phyloP scores from a whole-genome alignment of 2,329 filamentous ascomycete species.

The Fusarium sacchari region DNA sequence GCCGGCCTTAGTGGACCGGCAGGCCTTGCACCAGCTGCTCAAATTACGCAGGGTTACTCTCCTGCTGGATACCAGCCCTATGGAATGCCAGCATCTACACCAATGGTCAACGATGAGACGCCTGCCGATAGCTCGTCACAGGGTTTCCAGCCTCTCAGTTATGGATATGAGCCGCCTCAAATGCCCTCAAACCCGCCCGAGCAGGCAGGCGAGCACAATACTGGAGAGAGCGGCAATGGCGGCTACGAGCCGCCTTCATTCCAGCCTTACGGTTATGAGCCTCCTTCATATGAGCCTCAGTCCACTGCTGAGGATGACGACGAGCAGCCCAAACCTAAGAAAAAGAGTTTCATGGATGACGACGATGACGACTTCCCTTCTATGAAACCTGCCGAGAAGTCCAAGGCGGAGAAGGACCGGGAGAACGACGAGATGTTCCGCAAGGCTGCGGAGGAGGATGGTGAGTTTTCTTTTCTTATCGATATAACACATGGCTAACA shows the following conservation, averaged over 20 bases:
- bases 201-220: constrained; percentile 21
- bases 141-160: constrained; percentile 58
- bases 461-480: constrained; percentile 53
- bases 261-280: constrained; percentile 68
- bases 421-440: constrained; percentile 88
- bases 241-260: constrained; percentile 72
- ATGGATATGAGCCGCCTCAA: constrained; percentile 63
- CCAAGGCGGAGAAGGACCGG: constrained; percentile 74
- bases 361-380: constrained; percentile 77
- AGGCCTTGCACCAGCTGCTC: constrained; percentile 40
- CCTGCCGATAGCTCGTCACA: constrained; percentile 36
- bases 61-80: constrained; percentile 45
- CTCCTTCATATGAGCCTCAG: constrained; percentile 66
- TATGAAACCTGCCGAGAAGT: constrained; percentile 63
- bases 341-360: constrained; percentile 84
- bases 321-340: constrained; percentile 69
- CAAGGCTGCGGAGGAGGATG: constrained; percentile 81
- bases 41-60: constrained; percentile 37
- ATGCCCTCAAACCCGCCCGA: constrained; percentile 41
- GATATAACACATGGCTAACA: constrained; percentile 23
- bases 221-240: constrained; percentile 48
- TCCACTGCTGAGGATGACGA: constrained; percentile 54
- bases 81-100: constrained; percentile 40
- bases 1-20: constrained; percentile 5
- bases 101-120: constrained; percentile 12